Conservation (phyloP, 225 moss, liverwort and hornwort species). For the Ulota crispa region DNA sequence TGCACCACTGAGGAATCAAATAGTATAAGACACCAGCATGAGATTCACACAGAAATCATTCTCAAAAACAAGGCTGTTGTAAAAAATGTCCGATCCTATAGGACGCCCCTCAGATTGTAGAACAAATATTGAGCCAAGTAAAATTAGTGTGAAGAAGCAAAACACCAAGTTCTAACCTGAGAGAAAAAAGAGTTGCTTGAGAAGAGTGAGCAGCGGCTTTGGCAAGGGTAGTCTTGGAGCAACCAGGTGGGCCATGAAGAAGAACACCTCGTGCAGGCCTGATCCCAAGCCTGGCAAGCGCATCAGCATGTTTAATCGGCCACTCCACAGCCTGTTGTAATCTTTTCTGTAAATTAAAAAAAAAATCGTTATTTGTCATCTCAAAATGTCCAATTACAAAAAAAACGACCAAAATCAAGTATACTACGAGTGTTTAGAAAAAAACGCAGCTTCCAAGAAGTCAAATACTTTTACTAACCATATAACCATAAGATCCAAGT, state of each 20-base stretch:
- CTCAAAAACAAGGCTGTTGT: neutral
- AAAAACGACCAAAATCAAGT: neutral
- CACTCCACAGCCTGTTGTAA: constrained; percentile 90
- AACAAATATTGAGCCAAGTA: neutral
- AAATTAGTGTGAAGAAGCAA: neutral
- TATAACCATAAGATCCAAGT: neutral
- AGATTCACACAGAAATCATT: neutral
- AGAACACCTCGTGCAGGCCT: constrained; percentile 90
- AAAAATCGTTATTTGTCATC: neutral
- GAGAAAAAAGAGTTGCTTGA: constrained; percentile 82
- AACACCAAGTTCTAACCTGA: constrained; percentile 55
- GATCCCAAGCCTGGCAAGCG: constrained; percentile 83
- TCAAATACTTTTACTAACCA: neutral
- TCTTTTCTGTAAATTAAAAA: constrained; percentile 58
- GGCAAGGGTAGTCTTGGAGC: constrained; percentile 93
- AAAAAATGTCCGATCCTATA: neutral
- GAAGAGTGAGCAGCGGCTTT: constrained; percentile 97
- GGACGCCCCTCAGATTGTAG: constrained; percentile 6
- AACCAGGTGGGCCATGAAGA: constrained; percentile 95
- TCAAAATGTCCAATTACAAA: neutral
- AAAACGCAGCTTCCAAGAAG: neutral
- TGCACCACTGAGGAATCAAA: constrained; percentile 74
- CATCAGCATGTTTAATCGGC: constrained; percentile 88
- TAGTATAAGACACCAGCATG: constrained; percentile 23
- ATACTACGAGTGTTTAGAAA: neutral